Percentiles rank a stretch among this genome's conserved stretches.
Conservation (phyloP, 495 filamentous ascomycete genomes). For the Elasticomyces elasticus region DNA sequence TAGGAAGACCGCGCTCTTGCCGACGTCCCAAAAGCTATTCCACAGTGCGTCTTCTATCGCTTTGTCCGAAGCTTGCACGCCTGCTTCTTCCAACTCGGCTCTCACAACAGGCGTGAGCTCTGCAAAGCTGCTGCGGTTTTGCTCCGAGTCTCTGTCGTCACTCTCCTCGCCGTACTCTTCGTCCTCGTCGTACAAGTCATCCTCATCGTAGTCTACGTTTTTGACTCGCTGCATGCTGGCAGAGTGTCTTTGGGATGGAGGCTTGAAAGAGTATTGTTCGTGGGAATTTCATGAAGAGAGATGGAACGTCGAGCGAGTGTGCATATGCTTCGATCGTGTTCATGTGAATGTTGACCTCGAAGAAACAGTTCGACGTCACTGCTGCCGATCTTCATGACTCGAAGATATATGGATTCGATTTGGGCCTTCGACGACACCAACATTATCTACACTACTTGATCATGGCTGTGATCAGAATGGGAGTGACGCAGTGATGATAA, state of each 20-base stretch:
- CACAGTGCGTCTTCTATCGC: conserved; percentile 85
- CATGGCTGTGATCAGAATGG: no score
- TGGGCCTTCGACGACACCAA: no score
- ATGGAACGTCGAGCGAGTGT: not conserved
- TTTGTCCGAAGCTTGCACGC: conserved; percentile 42
- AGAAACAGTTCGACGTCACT: not conserved
- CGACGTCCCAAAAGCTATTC: conserved; percentile 92
- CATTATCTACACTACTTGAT: not conserved
- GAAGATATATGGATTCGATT: no score
- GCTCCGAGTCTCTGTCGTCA: conserved; percentile 6
- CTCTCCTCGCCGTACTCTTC: conserved; percentile 16
- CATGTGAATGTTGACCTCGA: not conserved
- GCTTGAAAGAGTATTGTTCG: not conserved
- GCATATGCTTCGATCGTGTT: not conserved
- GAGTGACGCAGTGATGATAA: no score
- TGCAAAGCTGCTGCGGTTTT: conserved; percentile 17
- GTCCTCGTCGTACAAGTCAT: conserved; percentile 26
- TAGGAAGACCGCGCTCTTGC: conserved; percentile 71
- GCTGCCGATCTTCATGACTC: not conserved
- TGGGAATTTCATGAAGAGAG: no score
- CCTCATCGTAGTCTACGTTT: conserved; percentile 31
- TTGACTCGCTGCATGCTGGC: conserved; percentile 28
- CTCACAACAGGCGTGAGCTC: conserved; percentile 15
- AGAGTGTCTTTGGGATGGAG: not conserved
- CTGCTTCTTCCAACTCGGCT: conserved; percentile 10